phyloP scores from a whole-genome alignment of 1,139 yeast genomes.

The Geotrichum restrictum region DNA sequence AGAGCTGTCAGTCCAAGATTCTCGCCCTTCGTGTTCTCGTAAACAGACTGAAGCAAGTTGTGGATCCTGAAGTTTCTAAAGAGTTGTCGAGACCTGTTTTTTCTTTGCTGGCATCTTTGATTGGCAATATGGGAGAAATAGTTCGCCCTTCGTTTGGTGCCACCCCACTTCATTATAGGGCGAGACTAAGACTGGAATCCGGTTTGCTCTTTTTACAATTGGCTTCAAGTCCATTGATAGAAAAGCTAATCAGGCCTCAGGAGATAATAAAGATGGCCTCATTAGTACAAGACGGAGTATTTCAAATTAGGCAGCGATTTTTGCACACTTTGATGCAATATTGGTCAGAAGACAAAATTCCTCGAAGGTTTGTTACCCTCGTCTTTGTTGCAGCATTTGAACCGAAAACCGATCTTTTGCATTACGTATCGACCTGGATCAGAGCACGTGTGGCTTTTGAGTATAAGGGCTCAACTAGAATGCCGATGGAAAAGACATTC shows the following conservation, averaged over 20 bases:
- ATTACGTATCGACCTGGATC: conserved; percentile 66
- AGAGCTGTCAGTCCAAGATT: conserved; percentile 40
- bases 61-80: conserved; percentile 39
- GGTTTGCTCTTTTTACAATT: conserved; percentile 64
- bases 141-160: conserved; percentile 50
- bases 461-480: conserved; percentile 24
- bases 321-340: conserved; percentile 51
- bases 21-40: conserved; percentile 58
- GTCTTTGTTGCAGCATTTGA: conserved; percentile 76
- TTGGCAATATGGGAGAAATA: conserved; percentile 81
- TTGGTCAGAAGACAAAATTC: conserved; percentile 51
- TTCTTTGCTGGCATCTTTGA: conserved; percentile 60
- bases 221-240: conserved; percentile 54
- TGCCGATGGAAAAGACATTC: conserved; percentile 57
- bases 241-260: conserved; percentile 50
- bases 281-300: conserved; percentile 64
- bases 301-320: conserved; percentile 54
- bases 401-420: conserved; percentile 51
- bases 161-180: conserved; percentile 63
- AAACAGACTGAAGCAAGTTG: conserved; percentile 53
- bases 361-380: conserved; percentile 63
- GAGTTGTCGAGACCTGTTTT: conserved; percentile 58
- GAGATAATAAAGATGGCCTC: conserved; percentile 53
- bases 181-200: conserved; percentile 63
- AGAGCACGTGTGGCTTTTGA: conserved; percentile 48